Evolutionary conservation across 2,329 filamentous ascomycete species (phyloP), one percentile per base, ranked within the genome.

Genomic region (Arthrobotrys sinensis): DNA sequence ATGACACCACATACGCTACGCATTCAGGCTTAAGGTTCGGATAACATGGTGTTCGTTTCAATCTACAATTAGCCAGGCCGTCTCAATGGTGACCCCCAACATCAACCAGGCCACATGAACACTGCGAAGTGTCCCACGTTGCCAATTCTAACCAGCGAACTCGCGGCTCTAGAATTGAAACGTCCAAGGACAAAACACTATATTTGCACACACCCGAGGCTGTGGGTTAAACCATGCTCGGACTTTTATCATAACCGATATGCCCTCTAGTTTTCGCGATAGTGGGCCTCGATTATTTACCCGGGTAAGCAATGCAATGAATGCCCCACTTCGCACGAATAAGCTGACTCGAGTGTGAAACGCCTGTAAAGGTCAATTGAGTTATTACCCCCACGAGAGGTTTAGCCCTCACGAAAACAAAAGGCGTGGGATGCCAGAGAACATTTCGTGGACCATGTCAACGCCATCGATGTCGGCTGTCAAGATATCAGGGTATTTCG

Each of bases 11-110:
- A 34, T 53, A 34, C 45, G 32, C 43, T 48, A 38, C 19, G 43
- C 16, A 65, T 62, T 75, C 63, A 75, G 70, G 63, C 70, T 75
- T 46, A 36, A 60, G 36, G 66, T 36, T 36, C 40, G 36, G 36
- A 43, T 71, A 53, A 38, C 34, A 46, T 48, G 32, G 63, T 43
- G 48, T 32, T 19, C 24, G 50, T 57, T 45, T 53, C 52, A 32
- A 63, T 40, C 40, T 11, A 28, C 43, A 75, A 75, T 75, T 75
- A 75, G 36, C 70, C 70, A 75, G 70, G 63, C 70, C 70, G 63
- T 63, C 40, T 34, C 55, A 24, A 67, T 57, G 11, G 46, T 53
- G 66, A 71, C 66, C 73, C 73, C 66, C 73, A 71, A 77, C 10
- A 19, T 38, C 32, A 38, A 11, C 32, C 36, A 71, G 45, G 32